Evolutionary conservation across 1,284 basidiomycete genomes (phyloP), one percentile per base, ranked within the genome.

Genomic region (Melampsora larici-populina): DNA sequence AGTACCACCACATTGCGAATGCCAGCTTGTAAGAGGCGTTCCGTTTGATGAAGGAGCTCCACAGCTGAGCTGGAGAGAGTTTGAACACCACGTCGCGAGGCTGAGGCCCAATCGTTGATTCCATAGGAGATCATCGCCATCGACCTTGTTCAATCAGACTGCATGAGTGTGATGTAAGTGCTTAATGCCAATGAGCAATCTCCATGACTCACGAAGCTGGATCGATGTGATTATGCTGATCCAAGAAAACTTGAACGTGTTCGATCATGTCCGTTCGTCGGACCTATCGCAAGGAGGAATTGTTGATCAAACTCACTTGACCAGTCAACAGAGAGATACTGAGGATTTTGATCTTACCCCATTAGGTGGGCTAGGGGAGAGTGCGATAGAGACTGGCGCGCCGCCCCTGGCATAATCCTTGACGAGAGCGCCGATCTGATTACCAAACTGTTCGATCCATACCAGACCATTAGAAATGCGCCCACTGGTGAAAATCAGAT

Each of bases 351-450:
- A 71, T 40, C 51, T 63, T 63, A 71, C 70, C 24, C 58, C 18
- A 36, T 9, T 36, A 36, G 36, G 36, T 36, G 36, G 36, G n/a
- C 29, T 24, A 8, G 4, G 55, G 49, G 49, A 71, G 24, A 71
- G n/a, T 21, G 36, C 46, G 33, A 24, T 48, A 55, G 51, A 31
- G 40, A 71, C 33, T 18, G 70, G 36, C n/a, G 70, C 70, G 5
- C 70, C 70, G 1, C 70, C 70, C 29, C 33, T n/a, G 21, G 70
- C 70, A 43, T 63, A 71, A 60, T 40, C 62, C 26, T 71, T 71
- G 29, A 71, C 31, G 18, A 13, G 11, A 60, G 26, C 43, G 21
- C n/a, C 55, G 40, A 24, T 60, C 9, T 31, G 24, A 18, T 55
- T 15, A 17, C 49, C 70, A 40, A 71, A 43, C 26, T 71, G 36